Base-by-base conservation (phyloP, 2,329 filamentous ascomycete genomes). In the Monosporascus sp. region DNA sequence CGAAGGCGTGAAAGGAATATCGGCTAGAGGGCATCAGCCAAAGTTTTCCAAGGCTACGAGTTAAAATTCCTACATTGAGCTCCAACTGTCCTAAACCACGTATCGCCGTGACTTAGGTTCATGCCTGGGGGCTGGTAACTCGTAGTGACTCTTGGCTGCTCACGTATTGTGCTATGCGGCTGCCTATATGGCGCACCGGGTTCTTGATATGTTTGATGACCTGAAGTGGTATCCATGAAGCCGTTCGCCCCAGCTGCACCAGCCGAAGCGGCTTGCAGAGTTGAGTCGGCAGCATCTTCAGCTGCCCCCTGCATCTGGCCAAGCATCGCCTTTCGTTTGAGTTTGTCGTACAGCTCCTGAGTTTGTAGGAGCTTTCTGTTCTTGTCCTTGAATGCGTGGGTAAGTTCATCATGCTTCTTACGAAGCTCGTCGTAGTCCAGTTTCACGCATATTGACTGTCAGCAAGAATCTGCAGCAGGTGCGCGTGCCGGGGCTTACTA, bases 361-460 rank as follows among this genome's bases (percentile, higher is more conserved):
- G 84, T 81, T 56, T 90, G 86, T 5, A 84, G 71, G 3, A 89
- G 78, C 54, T 85, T 87, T 47, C 81, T 84, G 59, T 75, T 84
- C 67, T 93, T 94, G 22, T 91, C 86, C 52, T 81, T 81, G 61
- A 84, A 86, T 4, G 83, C 78, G 22, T 84, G 78, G 5, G 77
- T 74, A 1, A 96, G 73, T 37, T 93, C 87, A 19, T 89, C 80
- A 57, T 91, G 89, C 69, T 89, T 91, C 48, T 81, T 79, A 50
- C 84, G 77, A 11, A 93, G 72, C 8, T 75, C 73, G 22, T 86
- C 81, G 51, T 88, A 83, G 34, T 89, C 83, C 8, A 76, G 62
- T 52, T 82, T 77, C 71, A 89, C 76, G 37, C 79, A 74, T 80
- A 26, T 7, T 24, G 9, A 26, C 5, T 20, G 52, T 54, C 9